Evolutionary conservation across 495 filamentous ascomycete genomes (phyloP).

Genomic region (Niebla homalea): DNA sequence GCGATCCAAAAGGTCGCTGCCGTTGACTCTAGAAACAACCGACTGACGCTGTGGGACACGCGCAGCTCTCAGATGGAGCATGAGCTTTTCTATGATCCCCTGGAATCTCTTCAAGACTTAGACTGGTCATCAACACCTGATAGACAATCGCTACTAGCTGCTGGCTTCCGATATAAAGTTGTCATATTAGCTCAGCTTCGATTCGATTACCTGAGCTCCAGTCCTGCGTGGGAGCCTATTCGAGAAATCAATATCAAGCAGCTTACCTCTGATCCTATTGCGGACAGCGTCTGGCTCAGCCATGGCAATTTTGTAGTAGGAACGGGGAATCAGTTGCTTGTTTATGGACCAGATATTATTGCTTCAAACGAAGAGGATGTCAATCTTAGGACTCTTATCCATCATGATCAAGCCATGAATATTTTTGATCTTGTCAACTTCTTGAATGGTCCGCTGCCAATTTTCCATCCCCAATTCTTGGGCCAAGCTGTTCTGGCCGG

Average conservation of each 20-base stretch:
- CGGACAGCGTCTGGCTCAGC: constrained; percentile 81
- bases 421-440: constrained; percentile 70
- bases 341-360: constrained; percentile 64
- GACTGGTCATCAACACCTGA: constrained; percentile 95
- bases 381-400: constrained; percentile 48
- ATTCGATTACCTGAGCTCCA: constrained; percentile 82
- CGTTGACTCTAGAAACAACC: constrained; percentile 58
- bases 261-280: constrained; percentile 81
- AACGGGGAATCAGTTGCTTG: constrained; percentile 84
- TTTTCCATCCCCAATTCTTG: constrained; percentile 89
- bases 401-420: constrained; percentile 37
- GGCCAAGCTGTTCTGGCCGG: constrained; percentile 78
- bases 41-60: constrained; percentile 85
- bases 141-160: constrained; percentile 77
- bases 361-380: constrained; percentile 47
- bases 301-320: constrained; percentile 76
- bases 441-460: constrained; percentile 76
- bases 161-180: constrained; percentile 78
- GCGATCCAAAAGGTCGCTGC: constrained; percentile 79
- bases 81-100: constrained; percentile 53
- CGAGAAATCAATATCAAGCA: constrained; percentile 69
- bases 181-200: constrained; percentile 80
- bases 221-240: constrained; percentile 80
- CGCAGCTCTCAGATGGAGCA: constrained; percentile 72
- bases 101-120: constrained; percentile 70